phyloP scores from a whole-genome alignment of 1,284 basidiomycete genomes.

The Meira miltonrushii region DNA sequence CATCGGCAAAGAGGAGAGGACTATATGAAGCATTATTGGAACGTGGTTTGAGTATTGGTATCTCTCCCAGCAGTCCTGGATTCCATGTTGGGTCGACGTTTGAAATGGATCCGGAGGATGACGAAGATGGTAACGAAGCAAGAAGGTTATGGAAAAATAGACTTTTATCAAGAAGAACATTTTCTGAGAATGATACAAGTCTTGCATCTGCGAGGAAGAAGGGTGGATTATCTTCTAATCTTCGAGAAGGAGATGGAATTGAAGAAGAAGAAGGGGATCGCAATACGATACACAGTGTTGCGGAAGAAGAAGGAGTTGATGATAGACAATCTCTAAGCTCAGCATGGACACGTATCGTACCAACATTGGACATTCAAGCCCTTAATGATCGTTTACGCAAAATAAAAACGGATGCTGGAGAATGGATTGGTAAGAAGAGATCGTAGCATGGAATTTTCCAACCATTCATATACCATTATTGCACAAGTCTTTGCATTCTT shows the following conservation, averaged over 20 bases:
- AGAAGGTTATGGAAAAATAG: background rate
- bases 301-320: too few relatives aligned
- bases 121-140: background rate
- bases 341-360: background rate
- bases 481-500: too few relatives aligned
- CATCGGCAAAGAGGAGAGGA: background rate
- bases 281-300: too few relatives aligned
- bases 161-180: background rate
- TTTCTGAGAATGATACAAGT: background rate
- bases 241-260: background rate
- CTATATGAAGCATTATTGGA: constrained; percentile 37
- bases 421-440: background rate
- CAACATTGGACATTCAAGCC: background rate
- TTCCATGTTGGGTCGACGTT: constrained; percentile 32
- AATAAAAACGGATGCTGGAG: background rate
- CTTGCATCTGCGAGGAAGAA: background rate
- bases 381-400: background rate
- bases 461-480: too few relatives aligned
- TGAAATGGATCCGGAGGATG: background rate
- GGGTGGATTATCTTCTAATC: background rate
- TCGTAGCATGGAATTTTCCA: too few relatives aligned
- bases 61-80: constrained; percentile 47
- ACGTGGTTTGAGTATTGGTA: constrained; percentile 44
- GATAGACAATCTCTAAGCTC: background rate
- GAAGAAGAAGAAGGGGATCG: background rate